A percentile compares a stretch with the other conserved stretches of the same genome.
phyloP scores from a whole-genome alignment of 192 early-diverging fungal species.

The Coemansia sp. region DNA sequence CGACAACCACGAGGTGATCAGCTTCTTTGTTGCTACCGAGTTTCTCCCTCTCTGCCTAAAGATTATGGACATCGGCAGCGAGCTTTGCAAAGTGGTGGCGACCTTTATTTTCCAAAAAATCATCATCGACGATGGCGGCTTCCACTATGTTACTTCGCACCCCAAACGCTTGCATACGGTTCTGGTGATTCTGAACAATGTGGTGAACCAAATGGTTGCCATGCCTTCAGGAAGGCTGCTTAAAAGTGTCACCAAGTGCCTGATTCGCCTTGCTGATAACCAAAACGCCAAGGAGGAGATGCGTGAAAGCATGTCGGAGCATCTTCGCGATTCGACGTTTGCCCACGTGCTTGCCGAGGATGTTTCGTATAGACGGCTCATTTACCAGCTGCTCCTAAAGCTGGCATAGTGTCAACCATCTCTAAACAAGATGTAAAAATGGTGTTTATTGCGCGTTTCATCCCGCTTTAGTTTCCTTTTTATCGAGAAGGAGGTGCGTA shows the following conservation, averaged over 20 bases:
- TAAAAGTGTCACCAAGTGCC: slow-evolving; percentile 93
- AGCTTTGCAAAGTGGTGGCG: slow-evolving; percentile 97
- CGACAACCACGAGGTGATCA: slow-evolving; percentile 94
- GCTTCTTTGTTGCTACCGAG: slow-evolving; percentile 92
- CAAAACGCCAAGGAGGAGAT: slow-evolving; percentile 87
- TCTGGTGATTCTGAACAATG: slow-evolving; percentile 87
- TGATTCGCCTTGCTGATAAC: slow-evolving; percentile 90
- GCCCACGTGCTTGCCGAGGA: slow-evolving; percentile 83
- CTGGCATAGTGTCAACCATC: slow-evolving; percentile 13
- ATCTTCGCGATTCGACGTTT: slow-evolving; percentile 86
- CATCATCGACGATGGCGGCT: slow-evolving; percentile 87
- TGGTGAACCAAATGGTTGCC: slow-evolving; percentile 88
- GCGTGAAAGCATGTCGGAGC: slow-evolving; percentile 85
- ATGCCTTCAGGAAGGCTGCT: slow-evolving; percentile 80
- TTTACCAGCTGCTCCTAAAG: slow-evolving; percentile 61
- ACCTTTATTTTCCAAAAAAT: slow-evolving; percentile 99
- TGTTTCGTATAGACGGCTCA: slow-evolving; percentile 79
- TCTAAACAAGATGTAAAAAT: too few relatives aligned
- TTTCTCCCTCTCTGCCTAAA: slow-evolving; percentile 97
- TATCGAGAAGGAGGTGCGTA: too few relatives aligned
- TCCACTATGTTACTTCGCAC: slow-evolving; percentile 56
- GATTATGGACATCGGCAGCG: slow-evolving; percentile 97
- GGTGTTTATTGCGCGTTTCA: too few relatives aligned
- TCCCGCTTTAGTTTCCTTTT: too few relatives aligned
- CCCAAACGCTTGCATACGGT: slow-evolving; percentile 87